phyloP scores from a whole-genome alignment of 116 monocot genomes.

The Iris pallida region DNA sequence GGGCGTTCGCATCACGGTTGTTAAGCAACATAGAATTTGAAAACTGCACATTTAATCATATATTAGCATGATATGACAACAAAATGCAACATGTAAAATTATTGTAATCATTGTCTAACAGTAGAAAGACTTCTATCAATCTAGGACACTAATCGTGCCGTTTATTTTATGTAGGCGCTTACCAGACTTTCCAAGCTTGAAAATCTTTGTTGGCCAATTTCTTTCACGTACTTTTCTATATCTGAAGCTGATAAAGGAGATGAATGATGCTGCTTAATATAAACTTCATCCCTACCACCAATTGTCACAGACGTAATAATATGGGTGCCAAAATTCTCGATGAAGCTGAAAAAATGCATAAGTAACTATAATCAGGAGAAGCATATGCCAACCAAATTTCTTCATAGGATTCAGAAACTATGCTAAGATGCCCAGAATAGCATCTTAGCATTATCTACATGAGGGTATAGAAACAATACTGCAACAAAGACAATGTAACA shows the following conservation, averaged over 20 bases:
- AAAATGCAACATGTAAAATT: background rate
- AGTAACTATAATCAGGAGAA: too few relatives aligned
- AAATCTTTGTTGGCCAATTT: constrained; percentile 80
- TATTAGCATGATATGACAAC: background rate
- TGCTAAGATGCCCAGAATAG: too few relatives aligned
- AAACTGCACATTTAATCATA: constrained; percentile 20
- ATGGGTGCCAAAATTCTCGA: constrained; percentile 92
- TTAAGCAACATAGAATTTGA: constrained; percentile 15
- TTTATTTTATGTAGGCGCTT: constrained; percentile 19
- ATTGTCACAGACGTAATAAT: constrained; percentile 85
- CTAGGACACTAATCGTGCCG: constrained; percentile 32
- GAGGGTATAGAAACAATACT: background rate
- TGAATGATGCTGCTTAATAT: constrained; percentile 81
- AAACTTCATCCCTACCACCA: constrained; percentile 94
- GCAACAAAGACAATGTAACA: too few relatives aligned
- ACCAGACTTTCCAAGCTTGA: constrained; percentile 37
- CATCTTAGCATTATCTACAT: background rate
- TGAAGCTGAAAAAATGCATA: constrained; percentile 38
- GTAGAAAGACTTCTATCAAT: background rate
- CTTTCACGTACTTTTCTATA: constrained; percentile 71
- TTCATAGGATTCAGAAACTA: too few relatives aligned
- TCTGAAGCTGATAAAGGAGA: constrained; percentile 61
- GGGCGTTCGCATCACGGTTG: constrained; percentile 12
- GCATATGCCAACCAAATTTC: too few relatives aligned
- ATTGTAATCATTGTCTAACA: background rate